Conservation (phyloP, 306 rosid genomes). For the Lathyrus tuberosus region DNA sequence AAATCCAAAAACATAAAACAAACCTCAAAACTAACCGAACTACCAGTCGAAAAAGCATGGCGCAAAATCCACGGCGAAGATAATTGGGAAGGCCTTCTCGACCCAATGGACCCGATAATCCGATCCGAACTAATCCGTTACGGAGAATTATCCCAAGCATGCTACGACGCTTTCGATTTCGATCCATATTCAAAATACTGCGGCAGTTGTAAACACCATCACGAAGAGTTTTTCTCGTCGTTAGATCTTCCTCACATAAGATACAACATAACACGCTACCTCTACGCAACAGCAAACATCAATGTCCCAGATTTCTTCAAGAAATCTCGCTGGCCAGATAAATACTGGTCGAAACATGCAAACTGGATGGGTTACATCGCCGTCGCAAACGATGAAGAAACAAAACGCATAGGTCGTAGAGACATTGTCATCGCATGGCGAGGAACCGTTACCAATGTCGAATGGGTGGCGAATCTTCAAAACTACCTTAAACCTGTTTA, state of each 20-base stretch:
- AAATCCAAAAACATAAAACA: slow-evolving; percentile 1
- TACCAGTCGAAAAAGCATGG: slow-evolving; percentile 47
- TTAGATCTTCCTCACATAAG: slow-evolving; percentile 43
- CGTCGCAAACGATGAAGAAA: slow-evolving; percentile 57
- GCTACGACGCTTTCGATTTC: slow-evolving; percentile 85
- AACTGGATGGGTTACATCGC: slow-evolving; percentile 95
- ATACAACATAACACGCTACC: slow-evolving; percentile 67
- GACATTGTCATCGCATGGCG: slow-evolving; percentile 77
- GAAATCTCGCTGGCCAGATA: slow-evolving; percentile 73
- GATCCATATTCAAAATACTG: slow-evolving; percentile 83
- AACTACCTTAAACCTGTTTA: slow-evolving; percentile 62
- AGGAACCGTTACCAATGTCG: slow-evolving; percentile 77
- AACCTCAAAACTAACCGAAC: background rate
- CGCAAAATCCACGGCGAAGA: slow-evolving; percentile 70
- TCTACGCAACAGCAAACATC: slow-evolving; percentile 72
- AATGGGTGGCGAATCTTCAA: slow-evolving; percentile 76
- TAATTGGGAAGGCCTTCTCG: slow-evolving; percentile 74
- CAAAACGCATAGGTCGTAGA: slow-evolving; percentile 55
- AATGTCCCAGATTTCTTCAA: slow-evolving; percentile 73
- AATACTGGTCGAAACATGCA: slow-evolving; percentile 67
- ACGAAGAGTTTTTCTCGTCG: slow-evolving; percentile 44
- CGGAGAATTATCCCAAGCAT: slow-evolving; percentile 89
- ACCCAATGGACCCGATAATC: slow-evolving; percentile 68
- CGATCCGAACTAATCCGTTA: slow-evolving; percentile 72
- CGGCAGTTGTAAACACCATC: slow-evolving; percentile 70